A percentile compares a stretch with the other conserved stretches of the same genome.
Evolutionary conservation across 441 rosid species (phyloP).

Genomic region (Populus hybrid): DNA sequence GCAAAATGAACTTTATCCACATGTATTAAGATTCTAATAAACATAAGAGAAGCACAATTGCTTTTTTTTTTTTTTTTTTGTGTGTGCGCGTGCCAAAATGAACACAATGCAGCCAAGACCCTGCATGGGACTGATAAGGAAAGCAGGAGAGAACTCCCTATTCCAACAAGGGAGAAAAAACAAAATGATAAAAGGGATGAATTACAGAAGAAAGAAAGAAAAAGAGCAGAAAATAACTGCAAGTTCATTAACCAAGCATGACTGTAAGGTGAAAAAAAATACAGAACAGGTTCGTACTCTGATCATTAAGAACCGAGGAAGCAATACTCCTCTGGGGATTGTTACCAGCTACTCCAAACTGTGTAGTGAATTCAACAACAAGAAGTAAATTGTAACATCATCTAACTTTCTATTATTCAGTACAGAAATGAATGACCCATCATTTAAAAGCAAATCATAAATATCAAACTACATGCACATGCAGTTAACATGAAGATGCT

Average conservation of each 20-base stretch:
- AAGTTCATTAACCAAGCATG: neutral
- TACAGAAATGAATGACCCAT: neutral
- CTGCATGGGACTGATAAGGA: neutral
- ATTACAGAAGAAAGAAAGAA: neutral
- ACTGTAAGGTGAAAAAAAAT: neutral
- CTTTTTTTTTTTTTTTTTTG: neutral
- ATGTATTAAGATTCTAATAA: neutral
- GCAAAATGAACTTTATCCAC: neutral
- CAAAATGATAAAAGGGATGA: neutral
- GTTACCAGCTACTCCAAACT: constrained; percentile 73
- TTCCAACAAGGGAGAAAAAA: constrained; percentile 4
- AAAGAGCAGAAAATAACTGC: neutral
- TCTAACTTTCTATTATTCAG: neutral
- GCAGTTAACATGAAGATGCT: neutral
- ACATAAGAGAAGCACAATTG: neutral
- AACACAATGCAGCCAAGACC: neutral
- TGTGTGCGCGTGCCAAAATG: neutral
- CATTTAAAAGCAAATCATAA: neutral
- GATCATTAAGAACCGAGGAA: constrained; percentile 77
- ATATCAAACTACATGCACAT: neutral
- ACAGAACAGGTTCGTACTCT: constrained; percentile 44
- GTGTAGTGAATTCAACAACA: constrained; percentile 25
- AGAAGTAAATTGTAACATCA: neutral
- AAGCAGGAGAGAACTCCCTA: neutral
- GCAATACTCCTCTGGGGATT: constrained; percentile 74